Evolutionary conservation across 2,329 filamentous ascomycete species (phyloP), one percentile per base, ranked within the genome.

Genomic region (Elsinoe fawcettii): DNA sequence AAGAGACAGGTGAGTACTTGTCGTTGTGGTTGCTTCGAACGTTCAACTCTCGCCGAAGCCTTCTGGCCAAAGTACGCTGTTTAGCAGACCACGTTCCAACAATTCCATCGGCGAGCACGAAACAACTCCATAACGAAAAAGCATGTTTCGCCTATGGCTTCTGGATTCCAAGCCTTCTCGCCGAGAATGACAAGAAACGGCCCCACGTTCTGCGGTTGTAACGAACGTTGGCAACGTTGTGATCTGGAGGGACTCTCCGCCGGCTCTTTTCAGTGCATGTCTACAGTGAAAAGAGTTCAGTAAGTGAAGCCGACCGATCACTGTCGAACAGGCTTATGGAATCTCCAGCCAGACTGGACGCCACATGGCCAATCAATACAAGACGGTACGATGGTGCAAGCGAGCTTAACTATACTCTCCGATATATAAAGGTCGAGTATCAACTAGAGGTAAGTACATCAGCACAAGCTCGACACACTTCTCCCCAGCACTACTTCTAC

Each of bases 141-240:
- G 18, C 41, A 44, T 44, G 14, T 44, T 23, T 44, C 20, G 22
- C 11, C 11, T 6, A 23, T 23, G 41, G 7, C 41, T 44, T 44
- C 41, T 44, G 18, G 41, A 23, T 44, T 23, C 11, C 41, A 44
- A 44, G 41, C 41, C 41, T 44, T 44, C 16, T 44, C 18, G 41
- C 41, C 41, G 8, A 44, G 41, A 44, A 44, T 44, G 41, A 44
- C 41, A 44, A 44, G 41, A 44, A 44, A 44, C 41, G 41, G 41
- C 14, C 9, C 11, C 18, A 44, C 41, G 41, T 44, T 44, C 16
- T 23, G 41, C 41, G 41, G 11, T 44, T 23, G 41, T 44, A 44
- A 44, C 41, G 41, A 23, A 44, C 41, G 41, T 44, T 44, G 18
- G 41, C 41, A 44, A 44, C 41, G 41, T 22, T 23, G 11, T 11